Conservation (phyloP, 495 filamentous ascomycete species). For the Aspergillus asperescens region DNA sequence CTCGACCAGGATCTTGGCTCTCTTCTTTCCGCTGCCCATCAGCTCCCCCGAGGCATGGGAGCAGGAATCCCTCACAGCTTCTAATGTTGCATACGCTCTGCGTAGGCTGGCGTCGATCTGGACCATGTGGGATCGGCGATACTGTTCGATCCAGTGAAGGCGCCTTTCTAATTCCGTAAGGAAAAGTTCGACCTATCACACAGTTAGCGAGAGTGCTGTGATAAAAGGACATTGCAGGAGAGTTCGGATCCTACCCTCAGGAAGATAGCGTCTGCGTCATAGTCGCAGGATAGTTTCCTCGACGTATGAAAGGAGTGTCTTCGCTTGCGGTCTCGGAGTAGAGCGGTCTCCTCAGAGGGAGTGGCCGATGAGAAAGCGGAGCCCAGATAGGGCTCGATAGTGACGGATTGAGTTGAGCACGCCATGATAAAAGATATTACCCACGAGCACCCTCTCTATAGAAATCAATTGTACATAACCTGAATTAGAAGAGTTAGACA, state of each 20-base stretch:
- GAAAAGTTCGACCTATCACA: conserved; percentile 73
- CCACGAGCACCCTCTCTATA: background rate
- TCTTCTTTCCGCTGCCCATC: conserved; percentile 77
- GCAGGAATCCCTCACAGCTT: conserved; percentile 82
- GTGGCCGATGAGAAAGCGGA: conserved; percentile 29
- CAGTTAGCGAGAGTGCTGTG: background rate
- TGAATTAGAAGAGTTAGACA: conserved; percentile 5
- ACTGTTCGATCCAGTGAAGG: conserved; percentile 83
- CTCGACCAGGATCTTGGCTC: conserved; percentile 85
- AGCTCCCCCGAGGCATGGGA: conserved; percentile 86
- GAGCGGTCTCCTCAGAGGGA: conserved; percentile 31
- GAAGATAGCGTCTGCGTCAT: conserved; percentile 63
- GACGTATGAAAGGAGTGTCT: conserved; percentile 62
- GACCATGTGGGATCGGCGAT: conserved; percentile 73
- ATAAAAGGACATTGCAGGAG: conserved; percentile 14
- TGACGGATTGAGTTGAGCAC: conserved; percentile 42
- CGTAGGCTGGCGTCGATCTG: conserved; percentile 77
- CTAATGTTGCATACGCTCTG: conserved; percentile 75
- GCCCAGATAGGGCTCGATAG: conserved; percentile 41
- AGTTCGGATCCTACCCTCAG: conserved; percentile 49
- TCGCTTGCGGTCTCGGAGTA: conserved; percentile 46
- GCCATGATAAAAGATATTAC: conserved; percentile 33
- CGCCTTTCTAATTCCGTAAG: conserved; percentile 80
- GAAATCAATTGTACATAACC: conserved; percentile 12
- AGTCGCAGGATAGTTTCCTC: conserved; percentile 56